A percentile compares a stretch with the other conserved stretches of the same genome.
These are phyloP conservation scores for Tetrapyrgos nigripes DNA, from an alignment of 1,284 basidiomycete species.

Conservation along the genomic window DNA sequence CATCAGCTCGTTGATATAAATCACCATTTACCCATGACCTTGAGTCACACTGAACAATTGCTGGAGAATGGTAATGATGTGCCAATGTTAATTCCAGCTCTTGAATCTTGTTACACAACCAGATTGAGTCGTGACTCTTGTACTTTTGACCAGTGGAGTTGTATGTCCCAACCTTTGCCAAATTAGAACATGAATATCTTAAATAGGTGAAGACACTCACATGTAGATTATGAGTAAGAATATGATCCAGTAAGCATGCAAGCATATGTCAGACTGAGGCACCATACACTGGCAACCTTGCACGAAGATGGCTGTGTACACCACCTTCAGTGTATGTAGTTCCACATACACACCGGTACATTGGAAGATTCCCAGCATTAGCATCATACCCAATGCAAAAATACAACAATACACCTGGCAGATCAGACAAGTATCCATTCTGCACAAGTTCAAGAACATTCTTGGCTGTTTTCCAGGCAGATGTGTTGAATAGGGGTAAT, in stretches of 20 bases:
- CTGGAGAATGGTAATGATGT: no score
- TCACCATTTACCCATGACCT: no score
- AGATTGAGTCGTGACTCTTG: no score
- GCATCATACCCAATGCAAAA: conserved; percentile 16
- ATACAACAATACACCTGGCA: conserved; percentile 28
- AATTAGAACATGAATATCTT: no score
- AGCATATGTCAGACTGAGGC: conserved; percentile 22
- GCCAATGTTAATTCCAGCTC: no score
- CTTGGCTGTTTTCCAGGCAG: conserved; percentile 32
- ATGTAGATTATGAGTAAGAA: no score
- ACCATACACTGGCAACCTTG: no score
- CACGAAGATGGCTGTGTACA: conserved; percentile 25
- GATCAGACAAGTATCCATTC: conserved; percentile 35
- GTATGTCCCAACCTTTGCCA: no score
- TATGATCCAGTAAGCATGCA: conserved; percentile 18
- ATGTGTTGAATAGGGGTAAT: conserved; percentile 28
- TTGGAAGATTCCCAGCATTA: conserved; percentile 13
- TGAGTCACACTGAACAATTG: no score
- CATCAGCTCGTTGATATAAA: no score
- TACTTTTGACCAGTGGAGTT: no score
- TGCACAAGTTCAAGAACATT: conserved; percentile 34
- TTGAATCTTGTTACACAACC: no score
- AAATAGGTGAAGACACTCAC: background rate
- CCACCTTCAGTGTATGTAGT: conserved; percentile 27
- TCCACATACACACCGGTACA: conserved; percentile 18